Percentiles rank a stretch among this genome's conserved stretches.
Conservation (phyloP, 2,329 filamentous ascomycete species). For the Pseudogymnoascus destructans region DNA sequence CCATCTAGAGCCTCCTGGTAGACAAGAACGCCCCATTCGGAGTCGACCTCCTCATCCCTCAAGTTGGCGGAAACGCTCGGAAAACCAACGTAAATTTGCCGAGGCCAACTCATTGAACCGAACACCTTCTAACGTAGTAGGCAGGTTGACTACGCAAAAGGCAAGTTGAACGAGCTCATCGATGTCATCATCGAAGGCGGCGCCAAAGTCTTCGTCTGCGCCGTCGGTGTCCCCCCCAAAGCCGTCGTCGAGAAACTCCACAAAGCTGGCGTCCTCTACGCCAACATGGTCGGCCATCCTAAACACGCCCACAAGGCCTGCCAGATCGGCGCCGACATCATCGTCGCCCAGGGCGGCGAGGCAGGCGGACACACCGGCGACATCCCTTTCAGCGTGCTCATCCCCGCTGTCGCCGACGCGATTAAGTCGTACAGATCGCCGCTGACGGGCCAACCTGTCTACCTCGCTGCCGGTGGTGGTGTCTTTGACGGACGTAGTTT, state of each 20-base stretch:
- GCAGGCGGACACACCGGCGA: constrained; percentile 94
- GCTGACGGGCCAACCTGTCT: constrained; percentile 73
- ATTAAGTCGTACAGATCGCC: constrained; percentile 72
- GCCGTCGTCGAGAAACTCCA: constrained; percentile 83
- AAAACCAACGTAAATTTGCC: constrained; percentile 53
- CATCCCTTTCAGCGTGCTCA: constrained; percentile 81
- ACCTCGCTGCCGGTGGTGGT: constrained; percentile 90
- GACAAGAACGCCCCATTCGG: constrained; percentile 95
- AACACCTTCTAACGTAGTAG: constrained; percentile 17
- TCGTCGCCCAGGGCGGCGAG: constrained; percentile 96
- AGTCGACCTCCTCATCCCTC: constrained; percentile 83
- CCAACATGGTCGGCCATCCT: constrained; percentile 99
- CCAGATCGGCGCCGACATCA: constrained; percentile 82
- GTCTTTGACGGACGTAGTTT: constrained; percentile 86
- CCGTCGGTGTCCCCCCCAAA: constrained; percentile 86
- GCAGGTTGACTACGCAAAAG: constrained; percentile 99
- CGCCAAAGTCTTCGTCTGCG: constrained; percentile 88
- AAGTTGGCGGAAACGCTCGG: constrained; percentile 85
- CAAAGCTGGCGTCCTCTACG: constrained; percentile 77
- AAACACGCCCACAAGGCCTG: constrained; percentile 98
- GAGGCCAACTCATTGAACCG: constrained; percentile 12
- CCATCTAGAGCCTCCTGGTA: constrained; percentile 39
- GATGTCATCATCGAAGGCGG: constrained; percentile 88
- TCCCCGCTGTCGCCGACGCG: constrained; percentile 78
- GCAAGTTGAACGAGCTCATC: constrained; percentile 82